Base-by-base conservation (phyloP, 192 early-diverging fungal genomes). In the Umbelopsis vinacea region DNA sequence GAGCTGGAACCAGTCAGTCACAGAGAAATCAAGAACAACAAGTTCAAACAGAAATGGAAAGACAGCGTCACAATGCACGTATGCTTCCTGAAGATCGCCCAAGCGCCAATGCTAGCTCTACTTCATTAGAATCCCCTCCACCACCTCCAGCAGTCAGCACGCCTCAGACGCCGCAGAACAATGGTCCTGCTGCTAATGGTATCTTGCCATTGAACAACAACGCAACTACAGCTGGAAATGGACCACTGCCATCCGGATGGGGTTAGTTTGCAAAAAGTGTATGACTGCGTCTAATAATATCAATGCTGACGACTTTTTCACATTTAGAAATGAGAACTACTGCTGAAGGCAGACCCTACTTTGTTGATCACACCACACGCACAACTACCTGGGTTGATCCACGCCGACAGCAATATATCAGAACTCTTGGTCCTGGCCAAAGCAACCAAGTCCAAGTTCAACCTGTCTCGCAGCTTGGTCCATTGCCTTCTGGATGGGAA, bases 401-500 rank as follows among this genome's bases (percentile, higher is more conserved):
- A 38, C 87, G 95, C 71, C 76, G 85, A 52, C 85, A 88, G 63
- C 89, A 88, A 74, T 85, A 81, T 68, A 84, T 86, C 73, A 76
- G 85, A 60, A 80, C 84, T 68, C 83, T 75, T 71, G 82, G 86
- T 60, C 80, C 82, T 75, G 77, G 80, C 45, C 70, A 89, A 0
- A 82, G 85, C 19, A 83, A 79, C 38, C 88, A 89, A 55, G 82
- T 91, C 29, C 91, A 91, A 75, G 88, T 91, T 47, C 91, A 94
- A 71, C 89, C 90, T 19, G 80, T 89, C 7, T 86, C 89, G 2
- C 85, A 90, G 37, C 81, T 98, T 7, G 97, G 97, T 0, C 92
- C 96, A 52, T 80, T 99, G 71, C 97, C 97, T 17, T 93, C 92
- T 45, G 97, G 97, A 22, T 99, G 97, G 97, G 97, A 99, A 76